Base-by-base conservation (phyloP, 768 basidiomycete genomes). In the Sutorius australiensis region DNA sequence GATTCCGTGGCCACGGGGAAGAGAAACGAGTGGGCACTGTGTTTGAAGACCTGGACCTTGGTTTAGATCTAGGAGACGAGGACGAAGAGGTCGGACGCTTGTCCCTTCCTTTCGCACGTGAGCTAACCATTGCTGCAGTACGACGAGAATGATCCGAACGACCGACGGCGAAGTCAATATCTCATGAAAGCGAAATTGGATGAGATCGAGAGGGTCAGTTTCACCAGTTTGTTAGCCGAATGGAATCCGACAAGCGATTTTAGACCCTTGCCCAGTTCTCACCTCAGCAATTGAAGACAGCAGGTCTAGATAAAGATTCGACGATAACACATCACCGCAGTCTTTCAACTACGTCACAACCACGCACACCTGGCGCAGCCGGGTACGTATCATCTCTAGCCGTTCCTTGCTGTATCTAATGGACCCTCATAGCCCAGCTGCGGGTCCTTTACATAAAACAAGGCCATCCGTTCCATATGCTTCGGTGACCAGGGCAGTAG, bases 141-240 rank as follows among this genome's bases (percentile, higher is more conserved):
- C 59, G 85, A 88, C 54, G 79, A 82, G 41, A 73, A 81, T 58
- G 89, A 89, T 61, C 84, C 86, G 40, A 76, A 89, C 61, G 89
- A 89, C 68, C 79, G 80, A 53, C 78, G 88, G 38, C 80, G 79
- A 62, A 91, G 88, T 65, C 89, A 91, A 59, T 78, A 82, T 58
- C 69, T 86, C 39, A 82, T 92, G 83, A 82, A 77, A 59, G 82
- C 84, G 16, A 80, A 86, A 65, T 71, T 92, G 21, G 90, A 92
- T 63, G 86, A 87, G 67, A 86, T 92, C 43, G 89, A 92, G 64
- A 79, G 78, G 76, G 88, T 78, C 30, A 59, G 75, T 55, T 7
- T 61, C 61, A 46, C 48, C 24, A 38, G 58, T 17, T 37, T 46
- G 8, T 21, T 27, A 36, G 37, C 39, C 42, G 53, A 38, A 38